Evolutionary conservation across 1,284 basidiomycete genomes (phyloP), one percentile per base, ranked within the genome.

Genomic region (Phellopilus nigrolimitatus): DNA sequence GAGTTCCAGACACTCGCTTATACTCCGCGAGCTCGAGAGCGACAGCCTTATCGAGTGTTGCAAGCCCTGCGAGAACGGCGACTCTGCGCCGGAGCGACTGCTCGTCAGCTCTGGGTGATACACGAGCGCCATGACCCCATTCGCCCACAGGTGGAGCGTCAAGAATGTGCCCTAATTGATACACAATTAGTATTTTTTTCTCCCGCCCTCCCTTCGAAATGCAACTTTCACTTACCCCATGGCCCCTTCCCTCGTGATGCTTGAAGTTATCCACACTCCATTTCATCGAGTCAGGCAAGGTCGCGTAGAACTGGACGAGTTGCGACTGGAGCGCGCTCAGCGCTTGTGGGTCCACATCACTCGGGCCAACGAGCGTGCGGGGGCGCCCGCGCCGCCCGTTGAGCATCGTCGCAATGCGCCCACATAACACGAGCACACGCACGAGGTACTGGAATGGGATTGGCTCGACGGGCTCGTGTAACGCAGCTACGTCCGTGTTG

Each of bases 261-360:
- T 67, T 69, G 58, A 72, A 71, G 33, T 68, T 69, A 9, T 69
- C 67, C 24, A 65, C 67, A 8, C 60, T 62, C 71, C 71, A 72
- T 37, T 57, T 61, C 54, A 72, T 60, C 17, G 56, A 57, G n/a
- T 63, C 62, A 2, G 71, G 69, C 17, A 71, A 59, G 6, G 59
- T 57, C 9, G 61, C 60, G 47, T 69, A 67, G 53, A 71, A 71
- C 31, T 66, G 61, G 9, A 72, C 65, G 6, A 72, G 59, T 34
- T 68, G 61, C 2, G 62, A 57, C 53, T 72, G 70, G 24, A 72
- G 57, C 25, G 64, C 64, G 13, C 64, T 63, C 31, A 71, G 53
- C 34, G 64, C 59, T 30, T 64, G 62, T 9, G 62, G 53, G 2
- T 17, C 27, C 5, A 62, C 59, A 37, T 64, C 63, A 2, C 58